Evolutionary conservation across 1,284 basidiomycete species (phyloP), one percentile per base, ranked within the genome.

Genomic region (Cutaneotrichosporon dermatis): DNA sequence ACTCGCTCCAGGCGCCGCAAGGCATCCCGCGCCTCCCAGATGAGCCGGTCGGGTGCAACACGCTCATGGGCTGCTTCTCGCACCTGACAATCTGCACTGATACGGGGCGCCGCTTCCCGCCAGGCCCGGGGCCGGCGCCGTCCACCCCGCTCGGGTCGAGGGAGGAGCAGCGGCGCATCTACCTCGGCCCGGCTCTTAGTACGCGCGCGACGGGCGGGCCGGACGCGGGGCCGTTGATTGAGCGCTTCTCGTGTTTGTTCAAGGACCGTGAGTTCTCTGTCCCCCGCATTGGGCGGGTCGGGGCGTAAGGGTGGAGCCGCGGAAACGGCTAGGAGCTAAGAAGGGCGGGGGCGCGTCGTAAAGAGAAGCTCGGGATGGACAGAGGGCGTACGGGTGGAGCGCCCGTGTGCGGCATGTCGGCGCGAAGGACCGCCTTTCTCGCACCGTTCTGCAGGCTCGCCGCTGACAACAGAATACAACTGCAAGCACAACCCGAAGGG

Each of bases 161-260:
- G 36, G 71, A 66, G 49, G 68, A 74, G 50, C 71, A 74, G 61
- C 61, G 71, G 36, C 59, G 60, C 57, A 69, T 74, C 49, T 76
- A 76, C 58, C 62, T 69, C 8, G 74, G 74, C 16, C 74, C 74
- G 10, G 72, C 73, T 57, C 61, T 76, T 36, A 71, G 69, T 52
- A 71, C 72, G 58, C 62, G 74, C 48, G 72, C 74, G 8, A 76
- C 75, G 0, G 71, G 72, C 39, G 75, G 75, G 1, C 75, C 75
- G 0, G 74, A 76, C 59, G 75, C 73, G 1, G 75, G 75, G 4
- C 75, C 75, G 0, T 61, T 76, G 36, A 76, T 76, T 15, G 75
- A 76, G 66, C 64, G 75, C 37, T 76, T 76, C 64, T 68, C 66
- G 56, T 74, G 74, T 64, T 51, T 76, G 45, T 76, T 76, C 69